Conservation (phyloP, 345 rosid genomes). For the Bruguiera gymnorhiza region DNA sequence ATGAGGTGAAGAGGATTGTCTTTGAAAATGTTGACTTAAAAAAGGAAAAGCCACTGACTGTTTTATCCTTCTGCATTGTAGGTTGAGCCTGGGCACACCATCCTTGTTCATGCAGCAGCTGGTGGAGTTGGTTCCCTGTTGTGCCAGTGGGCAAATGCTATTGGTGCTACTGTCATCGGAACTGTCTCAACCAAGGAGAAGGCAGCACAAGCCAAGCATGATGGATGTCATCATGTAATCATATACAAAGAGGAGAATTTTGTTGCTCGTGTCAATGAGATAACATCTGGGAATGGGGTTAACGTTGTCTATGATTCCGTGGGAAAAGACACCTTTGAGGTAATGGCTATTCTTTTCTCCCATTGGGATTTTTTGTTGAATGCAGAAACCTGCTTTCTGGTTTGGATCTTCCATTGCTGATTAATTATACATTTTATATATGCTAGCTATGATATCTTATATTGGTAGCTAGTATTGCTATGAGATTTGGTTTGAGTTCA, state of each 20-base stretch:
- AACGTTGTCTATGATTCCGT: slow-evolving; percentile 89
- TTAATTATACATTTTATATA: background rate
- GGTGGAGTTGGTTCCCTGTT: slow-evolving; percentile 90
- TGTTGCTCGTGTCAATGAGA: slow-evolving; percentile 65
- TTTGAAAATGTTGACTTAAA: background rate
- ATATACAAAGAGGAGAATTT: slow-evolving; percentile 77
- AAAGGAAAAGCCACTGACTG: background rate
- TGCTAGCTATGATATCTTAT: background rate
- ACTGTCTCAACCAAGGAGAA: slow-evolving; percentile 81
- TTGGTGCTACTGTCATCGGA: slow-evolving; percentile 87
- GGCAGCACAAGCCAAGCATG: slow-evolving; percentile 89
- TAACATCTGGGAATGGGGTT: slow-evolving; percentile 79
- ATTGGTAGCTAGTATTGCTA: background rate
- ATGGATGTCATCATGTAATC: slow-evolving; percentile 87
- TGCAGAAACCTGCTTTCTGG: background rate
- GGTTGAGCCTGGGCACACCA: slow-evolving; percentile 75
- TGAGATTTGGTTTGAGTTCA: background rate
- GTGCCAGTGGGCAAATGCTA: slow-evolving; percentile 90
- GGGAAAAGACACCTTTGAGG: slow-evolving; percentile 88
- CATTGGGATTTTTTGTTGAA: background rate
- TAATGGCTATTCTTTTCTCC: slow-evolving; percentile 21
- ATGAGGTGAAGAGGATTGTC: background rate
- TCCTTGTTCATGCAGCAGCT: slow-evolving; percentile 92
- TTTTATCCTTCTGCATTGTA: slow-evolving; percentile 15
- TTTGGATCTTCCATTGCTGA: background rate